Base-by-base conservation (phyloP, 495 filamentous ascomycete genomes). In the Aspergillus wentii region DNA sequence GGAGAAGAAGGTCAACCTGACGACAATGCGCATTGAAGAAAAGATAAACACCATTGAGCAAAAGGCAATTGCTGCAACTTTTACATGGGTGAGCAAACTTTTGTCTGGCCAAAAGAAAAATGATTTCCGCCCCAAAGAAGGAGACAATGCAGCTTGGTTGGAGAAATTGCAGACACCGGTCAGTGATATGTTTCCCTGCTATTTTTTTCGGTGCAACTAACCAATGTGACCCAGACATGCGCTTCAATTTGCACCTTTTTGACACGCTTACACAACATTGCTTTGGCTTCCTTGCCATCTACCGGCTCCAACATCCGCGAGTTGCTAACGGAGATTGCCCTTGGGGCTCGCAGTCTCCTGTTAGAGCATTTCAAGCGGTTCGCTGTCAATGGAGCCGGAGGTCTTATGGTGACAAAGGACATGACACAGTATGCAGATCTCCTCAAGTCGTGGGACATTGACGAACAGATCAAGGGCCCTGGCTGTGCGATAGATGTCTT, bases 311-410 rank as follows among this genome's bases (percentile, higher is more conserved):
- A 95, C 52, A 69, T 92, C 4, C 76, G 80, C 17, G 66, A 81
- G 21, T 82, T 97, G 48, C 73, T 80, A 40, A 81, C 79, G n/a
- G 94, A 97, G 64, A 80, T 97, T 18, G 90, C 88, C 17, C 59
- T 86, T 9, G 83, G 82, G 34, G 73, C 92, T 18, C 83, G 88
- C 41, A 66, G 63, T 20, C 70, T 91, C 2, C 69, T 99, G 14
- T 78, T 97, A 35, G 86, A 90, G 44, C 94, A 99, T 64, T 85
- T 97, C 64, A 94, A 92, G 52, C 87, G 86, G 48, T 97, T 94
- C 64, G 76, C 76, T 30, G 88, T 97, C 27, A 94, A 85, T 56
- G 85, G 88, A 21, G 85, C 89, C 0, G 94, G 94, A 31, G 92
- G 87, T 1, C 72, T 99, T 28, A 90, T 96, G 78, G 88, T 97